Evolutionary conservation across 1,284 basidiomycete species (phyloP), one percentile per base, ranked within the genome.

Genomic region (Psilocybe mexicana): DNA sequence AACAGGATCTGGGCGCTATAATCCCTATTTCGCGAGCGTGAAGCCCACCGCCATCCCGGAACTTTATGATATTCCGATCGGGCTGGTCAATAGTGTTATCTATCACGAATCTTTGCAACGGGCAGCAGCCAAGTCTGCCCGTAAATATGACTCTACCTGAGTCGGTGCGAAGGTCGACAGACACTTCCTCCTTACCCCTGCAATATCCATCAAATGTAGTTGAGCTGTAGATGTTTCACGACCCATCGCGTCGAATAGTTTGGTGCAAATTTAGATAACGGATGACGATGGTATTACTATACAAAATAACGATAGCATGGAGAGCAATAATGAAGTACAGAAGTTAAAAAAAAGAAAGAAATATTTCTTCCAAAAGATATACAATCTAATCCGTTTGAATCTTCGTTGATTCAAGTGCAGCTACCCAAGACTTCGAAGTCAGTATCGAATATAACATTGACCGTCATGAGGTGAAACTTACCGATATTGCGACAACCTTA

Each of bases 31-130:
- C 51, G 73, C 69, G 14, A 76, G 81, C 46, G 77, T 78, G 10
- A 70, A 77, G 42, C 69, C 76, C 3, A 70, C 77, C 55, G 74
- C 80, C 18, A 77, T 84, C 18, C 85, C 88, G 6, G 84, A 87
- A 62, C 75, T 88, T 26, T 88, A 90, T 67, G 93, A 94, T 72
- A 83, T 94, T 62, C 93, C 93, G 2, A 87, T 93, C 60, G 88
- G 88, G 44, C 68, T 93, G 46, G 89, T 93, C 23, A 93, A 93
- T 67, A 85, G 88, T 43, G 80, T 87, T 43, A 66, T 88, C 36
- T 90, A 90, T 63, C 59, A 55, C 24, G 62, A 67, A 8, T 49
- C 25, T 18, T 42, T 65, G 18, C 55, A 51, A 11, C 42, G 49
- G 14, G 46, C 49, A 45, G 23, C 33, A 35, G 23, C 23, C 18